These are phyloP conservation scores for Gossypium schwendimanii DNA, from an alignment of 441 rosid genomes.

Conservation along the genomic window DNA sequence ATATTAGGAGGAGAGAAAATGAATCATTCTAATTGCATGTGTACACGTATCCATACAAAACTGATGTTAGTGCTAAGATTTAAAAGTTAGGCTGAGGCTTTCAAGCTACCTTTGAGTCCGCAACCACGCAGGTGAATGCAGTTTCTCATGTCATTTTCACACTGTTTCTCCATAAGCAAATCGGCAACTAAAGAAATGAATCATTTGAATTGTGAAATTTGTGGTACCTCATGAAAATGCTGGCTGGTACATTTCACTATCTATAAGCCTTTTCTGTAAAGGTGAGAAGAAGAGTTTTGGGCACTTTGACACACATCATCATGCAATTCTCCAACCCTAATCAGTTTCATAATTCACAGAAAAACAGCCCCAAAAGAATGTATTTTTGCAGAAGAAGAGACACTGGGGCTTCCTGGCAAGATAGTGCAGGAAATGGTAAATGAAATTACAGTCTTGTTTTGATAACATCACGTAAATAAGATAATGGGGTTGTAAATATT, in stretches of 20 bases:
- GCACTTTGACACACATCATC: not conserved
- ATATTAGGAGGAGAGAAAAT: not conserved
- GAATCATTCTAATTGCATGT: not conserved
- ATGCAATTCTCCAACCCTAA: not conserved
- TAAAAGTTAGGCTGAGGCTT: not conserved
- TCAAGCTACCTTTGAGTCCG: not conserved
- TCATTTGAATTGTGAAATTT: not conserved
- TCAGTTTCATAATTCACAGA: not conserved
- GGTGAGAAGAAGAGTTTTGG: not conserved
- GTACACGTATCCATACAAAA: not conserved
- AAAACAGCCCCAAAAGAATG: not conserved
- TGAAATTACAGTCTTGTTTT: not conserved
- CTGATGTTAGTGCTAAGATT: not conserved
- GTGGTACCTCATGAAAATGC: not conserved
- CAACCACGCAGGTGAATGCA: not conserved
- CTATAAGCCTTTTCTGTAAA: not conserved
- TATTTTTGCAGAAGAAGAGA: not conserved
- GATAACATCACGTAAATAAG: not conserved
- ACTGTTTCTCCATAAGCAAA: not conserved
- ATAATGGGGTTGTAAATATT: too few relatives aligned
- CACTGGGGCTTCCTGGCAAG: not conserved
- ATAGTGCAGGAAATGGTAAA: not conserved
- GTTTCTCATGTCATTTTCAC: not conserved
- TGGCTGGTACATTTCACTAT: conserved; percentile 7
- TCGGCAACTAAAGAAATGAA: not conserved